A percentile compares a stretch with the other conserved stretches of the same genome.
These are phyloP conservation scores for Chondrus crispus DNA, from an alignment of 23 red algal species.

Conservation along the genomic window DNA sequence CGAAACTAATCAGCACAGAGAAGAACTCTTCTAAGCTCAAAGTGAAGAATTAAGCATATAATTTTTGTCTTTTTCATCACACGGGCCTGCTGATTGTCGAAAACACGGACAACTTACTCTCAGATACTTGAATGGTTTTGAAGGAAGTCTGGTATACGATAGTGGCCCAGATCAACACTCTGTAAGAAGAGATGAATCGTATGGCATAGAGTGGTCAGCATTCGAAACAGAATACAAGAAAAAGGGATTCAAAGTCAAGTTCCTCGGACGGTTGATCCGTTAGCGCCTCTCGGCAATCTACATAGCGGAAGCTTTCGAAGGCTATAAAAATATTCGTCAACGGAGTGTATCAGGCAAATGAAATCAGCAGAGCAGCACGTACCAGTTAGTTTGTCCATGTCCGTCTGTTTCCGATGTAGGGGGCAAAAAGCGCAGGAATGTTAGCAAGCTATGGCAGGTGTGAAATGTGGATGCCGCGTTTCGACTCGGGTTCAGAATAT, in stretches of 20 bases:
- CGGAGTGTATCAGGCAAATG: neutral
- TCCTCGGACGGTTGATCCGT: conserved; percentile 72
- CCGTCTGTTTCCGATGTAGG: too few species aligned
- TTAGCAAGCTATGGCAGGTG: too few species aligned
- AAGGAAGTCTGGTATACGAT: neutral
- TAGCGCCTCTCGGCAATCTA: neutral
- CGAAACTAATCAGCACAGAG: conserved; percentile 32
- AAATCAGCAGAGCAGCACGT: too few species aligned
- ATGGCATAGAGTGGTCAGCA: neutral
- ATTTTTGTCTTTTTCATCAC: neutral
- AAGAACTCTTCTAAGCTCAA: conserved; percentile 51
- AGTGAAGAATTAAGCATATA: conserved; percentile 71
- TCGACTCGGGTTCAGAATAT: too few species aligned
- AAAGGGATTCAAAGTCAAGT: neutral
- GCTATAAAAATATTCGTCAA: neutral
- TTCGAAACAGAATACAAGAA: neutral
- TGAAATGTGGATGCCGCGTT: too few species aligned
- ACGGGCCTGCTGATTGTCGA: neutral
- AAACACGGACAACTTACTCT: neutral
- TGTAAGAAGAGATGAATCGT: too few species aligned
- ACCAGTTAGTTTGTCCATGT: too few species aligned
- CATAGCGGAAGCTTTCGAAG: neutral
- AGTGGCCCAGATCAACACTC: too few species aligned
- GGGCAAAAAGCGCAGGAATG: too few species aligned
- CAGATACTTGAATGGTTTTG: neutral